A percentile compares a stretch with the other conserved stretches of the same genome.
phyloP scores from a whole-genome alignment of 2,329 filamentous ascomycete species.

The Bipolaris oryzae region DNA sequence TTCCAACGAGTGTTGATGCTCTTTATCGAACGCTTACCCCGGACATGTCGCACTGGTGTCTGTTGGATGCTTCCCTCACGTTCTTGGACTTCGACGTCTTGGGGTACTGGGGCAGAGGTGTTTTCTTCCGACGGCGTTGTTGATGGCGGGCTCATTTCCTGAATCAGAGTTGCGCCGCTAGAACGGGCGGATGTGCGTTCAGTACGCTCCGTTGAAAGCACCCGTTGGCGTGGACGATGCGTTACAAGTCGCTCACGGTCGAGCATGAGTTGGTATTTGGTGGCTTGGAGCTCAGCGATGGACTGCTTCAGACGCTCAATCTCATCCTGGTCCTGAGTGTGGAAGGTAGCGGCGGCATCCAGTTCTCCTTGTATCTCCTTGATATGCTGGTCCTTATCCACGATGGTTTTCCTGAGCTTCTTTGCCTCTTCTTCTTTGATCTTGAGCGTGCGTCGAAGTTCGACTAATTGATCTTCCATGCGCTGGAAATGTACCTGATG shows the following conservation, averaged over 20 bases:
- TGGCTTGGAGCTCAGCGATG: conserved; percentile 31
- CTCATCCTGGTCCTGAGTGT: conserved; percentile 32
- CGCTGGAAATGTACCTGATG: conserved; percentile 44
- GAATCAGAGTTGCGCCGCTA: conserved; percentile 42
- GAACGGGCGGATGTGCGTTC: conserved; percentile 33
- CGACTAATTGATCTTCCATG: conserved; percentile 41
- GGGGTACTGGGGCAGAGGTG: conserved; percentile 14
- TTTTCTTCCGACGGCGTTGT: conserved; percentile 22
- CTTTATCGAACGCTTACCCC: conserved; percentile 18
- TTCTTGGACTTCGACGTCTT: conserved; percentile 10
- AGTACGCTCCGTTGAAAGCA: conserved; percentile 28
- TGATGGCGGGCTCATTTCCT: conserved; percentile 27
- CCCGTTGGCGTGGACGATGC: conserved; percentile 30
- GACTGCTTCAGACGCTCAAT: conserved; percentile 34
- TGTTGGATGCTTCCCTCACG: conserved; percentile 24
- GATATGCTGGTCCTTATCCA: conserved; percentile 28
- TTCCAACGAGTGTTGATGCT: conserved; percentile 19
- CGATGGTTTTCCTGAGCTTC: conserved; percentile 18
- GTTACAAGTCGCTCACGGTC: conserved; percentile 40
- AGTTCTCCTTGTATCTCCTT: conserved; percentile 28
- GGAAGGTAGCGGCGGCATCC: conserved; percentile 21
- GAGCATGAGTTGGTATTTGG: conserved; percentile 41
- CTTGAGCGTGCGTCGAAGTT: conserved; percentile 27
- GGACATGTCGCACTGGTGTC: conserved; percentile 23
- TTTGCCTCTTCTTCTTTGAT: conserved; percentile 33